Evolutionary conservation across 805 yeast genomes (phyloP), one percentile per base, ranked within the genome.

Genomic region (Pichia manshurica): DNA sequence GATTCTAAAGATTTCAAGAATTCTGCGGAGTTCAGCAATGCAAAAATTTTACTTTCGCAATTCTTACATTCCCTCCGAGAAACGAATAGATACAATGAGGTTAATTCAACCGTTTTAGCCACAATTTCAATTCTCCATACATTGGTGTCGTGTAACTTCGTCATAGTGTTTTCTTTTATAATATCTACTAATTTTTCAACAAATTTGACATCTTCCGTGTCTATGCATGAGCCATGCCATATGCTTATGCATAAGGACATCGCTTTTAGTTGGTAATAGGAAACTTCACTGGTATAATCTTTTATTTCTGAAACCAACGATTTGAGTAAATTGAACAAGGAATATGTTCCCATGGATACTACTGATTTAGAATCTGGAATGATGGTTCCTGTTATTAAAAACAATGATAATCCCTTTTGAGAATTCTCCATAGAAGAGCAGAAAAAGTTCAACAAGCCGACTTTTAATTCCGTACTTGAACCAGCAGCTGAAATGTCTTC

Each of bases 371-470:
- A 32, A 36, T 39, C 37, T n/a, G 28, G 38, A n/a, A 73, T 72
- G 53, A 73, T 74, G 61, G 74, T 59, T 20, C 87, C 81, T 21
- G 85, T 82, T 31, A 85, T 71, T 53, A 86, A 79, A 22, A 82
- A 69, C 42, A 83, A 79, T 0, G 90, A 74, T n/a, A 86, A 63
- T 2, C 93, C 95, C 60, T 85, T 87, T 61, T 86, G 93, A 40
- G 79, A 77, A 5, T 87, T 84, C 49, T 75, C 78, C 75, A 84
- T 73, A 3, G 84, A 78, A 0, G 86, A 72, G 21, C 87, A 74
- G 45, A 86, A 76, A 51, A 86, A 82, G 47, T 76, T 79, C 58
- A 81, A 83, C 13, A 83, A 61, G 7, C 75, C 67, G 29, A 79
- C 73, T 50, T 79, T 77, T 40, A 81, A 65, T n/a, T 63, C 62